Base-by-base conservation (phyloP, 306 rosid genomes). In the Echinosophora koreensis region DNA sequence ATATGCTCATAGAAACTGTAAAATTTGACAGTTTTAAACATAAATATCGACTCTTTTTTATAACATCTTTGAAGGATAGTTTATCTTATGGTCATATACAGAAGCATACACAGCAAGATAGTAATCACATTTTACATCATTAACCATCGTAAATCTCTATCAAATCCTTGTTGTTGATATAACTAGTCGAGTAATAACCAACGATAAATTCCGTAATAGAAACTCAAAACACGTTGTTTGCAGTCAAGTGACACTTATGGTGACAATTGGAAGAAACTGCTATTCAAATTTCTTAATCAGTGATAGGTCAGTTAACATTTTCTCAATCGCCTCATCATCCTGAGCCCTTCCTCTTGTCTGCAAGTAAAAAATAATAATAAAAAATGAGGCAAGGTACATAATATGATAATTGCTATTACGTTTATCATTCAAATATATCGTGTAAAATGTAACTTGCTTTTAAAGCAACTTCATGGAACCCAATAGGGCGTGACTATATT, bases 311-410 rank as follows among this genome's bases (percentile, higher is more conserved):
- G 83, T 89, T 84, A 95, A 80, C 97, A 95, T 95, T 77, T 92
- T 95, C 88, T 95, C 97, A 9, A 95, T 95, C 11, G 96, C 97
- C 41, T 95, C 98, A 28, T 95, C 97, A 14, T 95, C 97, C 38
- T 92, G 97, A 22, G 87, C 90, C 32, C 98, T 86, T 69, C 98
- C 98, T 78, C 91, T 94, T 59, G 97, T 87, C 98, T 94, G 91
- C 79, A 83, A 5, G 69, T 35, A 13, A 55, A 66, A 57, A 52
- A 3, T n/a, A n/a, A n/a, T n/a, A n/a, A n/a, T n/a, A n/a, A 60
- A 51, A 22, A 22, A 22, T 0, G 1, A 51, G 1, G 57, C 47
- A 51, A 56, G 2, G 0, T 34, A 61, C 32, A 46, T 44, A 49
- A 75, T 77, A 44, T 5, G 60, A 56, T 51, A 8, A 61, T 5